Conservation (phyloP, 495 filamentous ascomycete species). For the Lentithecium fluviatile region DNA sequence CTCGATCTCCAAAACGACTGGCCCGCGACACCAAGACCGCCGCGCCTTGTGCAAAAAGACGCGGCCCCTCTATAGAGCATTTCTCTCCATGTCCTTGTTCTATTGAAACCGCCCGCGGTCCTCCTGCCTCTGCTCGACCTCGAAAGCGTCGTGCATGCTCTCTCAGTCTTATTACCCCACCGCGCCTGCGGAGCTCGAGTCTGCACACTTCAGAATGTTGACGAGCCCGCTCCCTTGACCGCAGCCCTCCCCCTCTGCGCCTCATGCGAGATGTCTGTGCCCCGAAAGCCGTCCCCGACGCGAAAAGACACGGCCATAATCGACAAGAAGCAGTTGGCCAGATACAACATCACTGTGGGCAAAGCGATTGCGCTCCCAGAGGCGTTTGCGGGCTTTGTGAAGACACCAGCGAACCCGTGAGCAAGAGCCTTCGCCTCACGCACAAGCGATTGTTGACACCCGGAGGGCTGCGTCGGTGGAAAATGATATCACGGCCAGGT, state of each 20-base stretch:
- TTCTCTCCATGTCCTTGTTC: not conserved
- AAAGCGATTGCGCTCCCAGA: conserved; percentile 8
- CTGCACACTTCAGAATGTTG: conserved; percentile 4
- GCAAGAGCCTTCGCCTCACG: conserved; percentile 22
- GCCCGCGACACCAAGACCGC: not conserved
- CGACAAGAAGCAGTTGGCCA: conserved; percentile 14
- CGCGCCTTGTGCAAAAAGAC: not conserved
- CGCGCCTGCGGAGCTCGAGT: conserved; percentile 11
- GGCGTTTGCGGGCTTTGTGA: conserved; percentile 9
- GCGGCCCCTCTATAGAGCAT: not conserved
- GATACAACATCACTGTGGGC: conserved; percentile 17
- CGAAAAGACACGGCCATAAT: conserved; percentile 8
- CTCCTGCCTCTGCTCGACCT: conserved; percentile 6
- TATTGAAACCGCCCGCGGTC: not conserved
- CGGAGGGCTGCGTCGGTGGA: conserved; percentile 14
- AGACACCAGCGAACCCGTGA: conserved; percentile 12
- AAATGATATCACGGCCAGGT: conserved; percentile 9
- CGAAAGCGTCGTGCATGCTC: conserved; percentile 2
- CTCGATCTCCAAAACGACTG: conserved; percentile 7
- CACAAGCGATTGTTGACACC: conserved; percentile 17
- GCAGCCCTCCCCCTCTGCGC: conserved; percentile 14
- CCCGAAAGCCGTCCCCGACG: conserved; percentile 11
- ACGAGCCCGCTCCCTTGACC: conserved; percentile 10
- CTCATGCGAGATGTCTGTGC: conserved; percentile 16
- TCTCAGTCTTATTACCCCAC: conserved; percentile 2